phyloP scores from a whole-genome alignment of 2,329 filamentous ascomycete species.

The Zalaria sp. region DNA sequence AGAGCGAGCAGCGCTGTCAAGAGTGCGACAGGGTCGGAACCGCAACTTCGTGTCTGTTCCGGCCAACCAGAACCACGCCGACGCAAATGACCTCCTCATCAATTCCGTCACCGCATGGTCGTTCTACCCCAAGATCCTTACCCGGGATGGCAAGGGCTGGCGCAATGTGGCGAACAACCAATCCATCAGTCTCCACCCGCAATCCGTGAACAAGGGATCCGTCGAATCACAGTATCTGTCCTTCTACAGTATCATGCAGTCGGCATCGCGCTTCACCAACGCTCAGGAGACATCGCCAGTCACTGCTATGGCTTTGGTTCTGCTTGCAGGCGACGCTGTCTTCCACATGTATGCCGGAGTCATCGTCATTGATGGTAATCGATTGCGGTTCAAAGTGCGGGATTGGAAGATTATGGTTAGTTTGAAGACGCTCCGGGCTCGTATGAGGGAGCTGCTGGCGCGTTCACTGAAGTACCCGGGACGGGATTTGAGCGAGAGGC shows the following conservation, averaged over 20 bases:
- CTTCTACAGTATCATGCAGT: slow-evolving; percentile 97
- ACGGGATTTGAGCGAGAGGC: slow-evolving; percentile 21
- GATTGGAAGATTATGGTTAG: slow-evolving; percentile 87
- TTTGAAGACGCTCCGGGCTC: slow-evolving; percentile 64
- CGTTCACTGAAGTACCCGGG: slow-evolving; percentile 48
- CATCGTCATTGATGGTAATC: slow-evolving; percentile 73
- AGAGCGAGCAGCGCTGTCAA: slow-evolving; percentile 56
- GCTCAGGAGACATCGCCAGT: slow-evolving; percentile 61
- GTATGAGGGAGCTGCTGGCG: slow-evolving; percentile 62
- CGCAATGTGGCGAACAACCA: slow-evolving; percentile 91
- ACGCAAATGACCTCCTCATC: slow-evolving; percentile 64
- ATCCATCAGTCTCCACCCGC: slow-evolving; percentile 70
- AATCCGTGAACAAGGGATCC: slow-evolving; percentile 64
- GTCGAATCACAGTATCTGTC: slow-evolving; percentile 63
- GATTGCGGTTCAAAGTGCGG: slow-evolving; percentile 65
- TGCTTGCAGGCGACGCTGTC: slow-evolving; percentile 79
- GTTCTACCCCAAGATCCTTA: slow-evolving; percentile 87
- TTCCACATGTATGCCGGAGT: slow-evolving; percentile 86
- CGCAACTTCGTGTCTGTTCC: slow-evolving; percentile 78
- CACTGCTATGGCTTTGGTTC: slow-evolving; percentile 65
- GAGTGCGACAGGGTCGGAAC: slow-evolving; percentile 48
- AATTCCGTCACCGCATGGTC: slow-evolving; percentile 80
- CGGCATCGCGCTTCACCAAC: slow-evolving; percentile 67
- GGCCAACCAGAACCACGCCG: slow-evolving; percentile 57
- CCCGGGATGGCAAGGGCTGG: slow-evolving; percentile 72